Evolutionary conservation across 192 early-diverging fungal species (phyloP).

Genomic region (Umbelopsis ramanniana): DNA sequence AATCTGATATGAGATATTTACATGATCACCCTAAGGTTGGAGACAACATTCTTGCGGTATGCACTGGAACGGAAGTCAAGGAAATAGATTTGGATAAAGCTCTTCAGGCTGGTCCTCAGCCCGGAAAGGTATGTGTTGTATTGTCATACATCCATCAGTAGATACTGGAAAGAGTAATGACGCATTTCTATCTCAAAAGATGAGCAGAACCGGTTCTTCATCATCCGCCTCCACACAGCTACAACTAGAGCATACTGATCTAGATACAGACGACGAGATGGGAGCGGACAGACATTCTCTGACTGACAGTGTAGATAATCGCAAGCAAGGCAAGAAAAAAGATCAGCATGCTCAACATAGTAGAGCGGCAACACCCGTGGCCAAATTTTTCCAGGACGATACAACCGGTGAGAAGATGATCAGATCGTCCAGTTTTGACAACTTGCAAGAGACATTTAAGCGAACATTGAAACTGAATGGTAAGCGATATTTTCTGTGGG

Average conservation of each 20-base stretch:
- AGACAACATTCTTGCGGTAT: conserved; percentile 65
- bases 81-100: conserved; percentile 72
- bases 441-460: conserved; percentile 61
- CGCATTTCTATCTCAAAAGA: conserved; percentile 10
- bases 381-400: background rate
- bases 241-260: conserved; percentile 23
- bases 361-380: conserved; percentile 35
- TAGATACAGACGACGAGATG: conserved; percentile 39
- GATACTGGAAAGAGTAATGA: background rate
- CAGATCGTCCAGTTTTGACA: conserved; percentile 55
- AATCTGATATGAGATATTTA: conserved; percentile 23
- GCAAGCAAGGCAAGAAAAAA: background rate
- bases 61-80: conserved; percentile 63
- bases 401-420: conserved; percentile 28
- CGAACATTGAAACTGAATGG: conserved; percentile 35
- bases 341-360: conserved; percentile 26
- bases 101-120: conserved; percentile 35
- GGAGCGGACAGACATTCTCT: conserved; percentile 23
- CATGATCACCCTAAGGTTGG: conserved; percentile 50
- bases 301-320: conserved; percentile 14
- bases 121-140: background rate
- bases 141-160: no score
- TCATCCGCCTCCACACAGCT: conserved; percentile 26
- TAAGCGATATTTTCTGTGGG: background rate
- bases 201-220: conserved; percentile 29